A percentile compares a stretch with the other conserved stretches of the same genome.
These are phyloP conservation scores for Emmonsiellopsis sp. DNA, from an alignment of 2,329 filamentous ascomycete species.

Conservation along the genomic window DNA sequence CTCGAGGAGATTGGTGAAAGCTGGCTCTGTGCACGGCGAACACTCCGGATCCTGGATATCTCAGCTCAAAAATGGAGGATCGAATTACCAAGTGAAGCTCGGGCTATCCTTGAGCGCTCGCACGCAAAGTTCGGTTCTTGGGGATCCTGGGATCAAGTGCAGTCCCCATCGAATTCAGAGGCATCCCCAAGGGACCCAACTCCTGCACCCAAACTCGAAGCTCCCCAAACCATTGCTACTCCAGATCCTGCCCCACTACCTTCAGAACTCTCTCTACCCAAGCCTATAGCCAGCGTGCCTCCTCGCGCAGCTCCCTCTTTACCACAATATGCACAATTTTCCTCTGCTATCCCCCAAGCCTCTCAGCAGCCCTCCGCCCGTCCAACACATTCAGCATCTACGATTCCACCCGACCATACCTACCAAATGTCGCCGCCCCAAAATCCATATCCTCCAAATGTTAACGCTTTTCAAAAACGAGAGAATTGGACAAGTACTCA, in stretches of 20 bases:
- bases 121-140: slow-evolving; percentile 73
- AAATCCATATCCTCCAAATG: not conserved
- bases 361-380: not conserved
- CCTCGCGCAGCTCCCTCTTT: not conserved
- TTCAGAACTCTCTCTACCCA: not conserved
- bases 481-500: slow-evolving; percentile 2
- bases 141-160: slow-evolving; percentile 47
- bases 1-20: slow-evolving; percentile 92
- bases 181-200: slow-evolving; percentile 16
- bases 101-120: slow-evolving; percentile 63
- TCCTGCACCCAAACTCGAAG: not conserved
- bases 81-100: slow-evolving; percentile 75
- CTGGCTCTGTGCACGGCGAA: slow-evolving; percentile 82
- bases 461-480: slow-evolving; percentile 9
- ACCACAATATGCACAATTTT: slow-evolving; percentile 19
- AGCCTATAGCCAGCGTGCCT: not conserved
- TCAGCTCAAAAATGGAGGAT: slow-evolving; percentile 85
- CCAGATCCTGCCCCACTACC: not conserved
- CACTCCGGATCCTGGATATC: slow-evolving; percentile 74
- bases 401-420: not conserved
- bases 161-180: slow-evolving; percentile 39
- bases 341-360: slow-evolving; percentile 16
- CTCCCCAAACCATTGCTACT: not conserved
- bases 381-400: not conserved
- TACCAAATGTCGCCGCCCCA: not conserved